These are phyloP conservation scores for Psilocybe sp. DNA, from an alignment of 768 basidiomycete species.

Conservation along the genomic window DNA sequence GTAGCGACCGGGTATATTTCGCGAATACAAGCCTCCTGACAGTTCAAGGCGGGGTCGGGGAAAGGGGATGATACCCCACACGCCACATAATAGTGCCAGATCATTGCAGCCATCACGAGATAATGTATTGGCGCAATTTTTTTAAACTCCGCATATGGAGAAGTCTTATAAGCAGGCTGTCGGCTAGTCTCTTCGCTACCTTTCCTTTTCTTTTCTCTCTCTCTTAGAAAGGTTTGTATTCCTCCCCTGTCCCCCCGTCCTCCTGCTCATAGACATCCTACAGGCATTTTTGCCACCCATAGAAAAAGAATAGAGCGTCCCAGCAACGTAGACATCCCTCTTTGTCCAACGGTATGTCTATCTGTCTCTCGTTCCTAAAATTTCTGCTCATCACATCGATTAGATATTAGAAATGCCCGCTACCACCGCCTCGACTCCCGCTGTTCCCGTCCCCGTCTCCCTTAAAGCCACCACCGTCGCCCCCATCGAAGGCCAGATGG, in stretches of 20 bases:
- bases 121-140: constrained; percentile 27
- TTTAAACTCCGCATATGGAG: constrained; percentile 35
- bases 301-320: constrained; percentile 59
- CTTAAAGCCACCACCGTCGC: constrained; percentile 63
- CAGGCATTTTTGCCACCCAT: constrained; percentile 36
- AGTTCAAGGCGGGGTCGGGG: too few relatives aligned
- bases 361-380: too few relatives aligned
- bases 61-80: constrained; percentile 15
- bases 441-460: constrained; percentile 60
- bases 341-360: too few relatives aligned
- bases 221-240: constrained; percentile 36
- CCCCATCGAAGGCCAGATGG: constrained; percentile 59
- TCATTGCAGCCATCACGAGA: constrained; percentile 11
- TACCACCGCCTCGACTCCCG: constrained; percentile 62
- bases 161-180: constrained; percentile 29
- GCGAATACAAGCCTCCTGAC: not conserved
- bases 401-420: constrained; percentile 77
- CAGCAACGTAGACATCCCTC: constrained; percentile 36
- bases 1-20: constrained; percentile 7
- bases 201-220: constrained; percentile 32
- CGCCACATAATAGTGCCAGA: constrained; percentile 6
- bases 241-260: constrained; percentile 1
- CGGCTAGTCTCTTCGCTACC: constrained; percentile 25
- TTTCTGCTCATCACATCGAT: constrained; percentile 5
- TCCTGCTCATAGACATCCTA: constrained; percentile 8